Evolutionary conservation across 1,284 basidiomycete species (phyloP).

Genomic region (Austroboletus novae-zelandiae): DNA sequence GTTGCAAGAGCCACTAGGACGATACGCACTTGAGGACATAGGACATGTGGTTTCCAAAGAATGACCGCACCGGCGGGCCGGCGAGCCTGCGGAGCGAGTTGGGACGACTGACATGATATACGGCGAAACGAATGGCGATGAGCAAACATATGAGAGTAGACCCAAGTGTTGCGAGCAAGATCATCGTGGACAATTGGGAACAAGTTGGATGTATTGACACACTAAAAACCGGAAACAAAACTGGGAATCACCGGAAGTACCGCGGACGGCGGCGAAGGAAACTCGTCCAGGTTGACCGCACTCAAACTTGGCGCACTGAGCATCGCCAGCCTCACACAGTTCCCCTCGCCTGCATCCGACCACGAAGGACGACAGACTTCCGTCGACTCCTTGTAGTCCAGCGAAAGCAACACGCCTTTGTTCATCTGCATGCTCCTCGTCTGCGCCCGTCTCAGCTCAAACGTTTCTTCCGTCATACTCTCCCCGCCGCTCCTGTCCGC

Average conservation of each 20-base stretch:
- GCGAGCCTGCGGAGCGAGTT: constrained; percentile 56
- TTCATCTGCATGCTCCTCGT: constrained; percentile 49
- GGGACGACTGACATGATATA: constrained; percentile 32
- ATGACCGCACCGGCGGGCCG: constrained; percentile 51
- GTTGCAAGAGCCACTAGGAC: not conserved
- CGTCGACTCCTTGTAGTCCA: constrained; percentile 20
- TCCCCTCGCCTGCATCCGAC: not conserved
- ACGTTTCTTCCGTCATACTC: constrained; percentile 33
- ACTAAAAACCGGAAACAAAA: constrained; percentile 27
- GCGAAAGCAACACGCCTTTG: constrained; percentile 41
- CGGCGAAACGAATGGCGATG: constrained; percentile 18
- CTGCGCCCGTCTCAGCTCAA: constrained; percentile 44
- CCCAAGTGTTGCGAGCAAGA: constrained; percentile 5
- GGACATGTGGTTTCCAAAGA: constrained; percentile 54
- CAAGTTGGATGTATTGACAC: not conserved
- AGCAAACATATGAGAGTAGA: constrained; percentile 25
- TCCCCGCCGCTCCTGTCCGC: constrained; percentile 16
- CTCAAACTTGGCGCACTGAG: constrained; percentile 34
- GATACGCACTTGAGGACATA: constrained; percentile 55
- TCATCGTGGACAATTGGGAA: not conserved
- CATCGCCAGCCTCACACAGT: constrained; percentile 26
- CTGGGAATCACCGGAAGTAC: constrained; percentile 33
- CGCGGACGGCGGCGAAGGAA: constrained; percentile 41
- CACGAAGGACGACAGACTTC: constrained; percentile 7
- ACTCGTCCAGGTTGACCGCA: constrained; percentile 42